A percentile compares a stretch with the other conserved stretches of the same genome.
Conservation (phyloP, 1,284 basidiomycete species). For the Rhodotorula mucilaginosa region DNA sequence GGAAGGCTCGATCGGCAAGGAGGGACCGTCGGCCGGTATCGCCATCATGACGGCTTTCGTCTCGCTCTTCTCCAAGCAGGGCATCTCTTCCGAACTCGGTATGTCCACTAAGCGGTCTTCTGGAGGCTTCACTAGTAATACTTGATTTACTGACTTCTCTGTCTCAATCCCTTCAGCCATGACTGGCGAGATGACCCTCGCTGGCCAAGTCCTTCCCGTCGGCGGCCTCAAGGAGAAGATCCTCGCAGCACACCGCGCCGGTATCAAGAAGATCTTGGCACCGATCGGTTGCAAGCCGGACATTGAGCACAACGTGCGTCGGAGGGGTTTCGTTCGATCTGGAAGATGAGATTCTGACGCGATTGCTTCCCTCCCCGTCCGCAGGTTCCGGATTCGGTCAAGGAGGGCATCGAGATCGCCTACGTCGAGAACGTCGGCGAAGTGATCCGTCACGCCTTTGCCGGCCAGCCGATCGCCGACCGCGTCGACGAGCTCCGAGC, state of each 20-base stretch:
- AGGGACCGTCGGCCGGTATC: slow-evolving; percentile 93
- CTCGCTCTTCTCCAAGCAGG: slow-evolving; percentile 79
- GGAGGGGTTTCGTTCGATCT: too few relatives aligned
- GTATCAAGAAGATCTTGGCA: slow-evolving; percentile 75
- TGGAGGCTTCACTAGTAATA: too few relatives aligned
- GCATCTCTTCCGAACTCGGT: slow-evolving; percentile 82
- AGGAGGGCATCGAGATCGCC: slow-evolving; percentile 86
- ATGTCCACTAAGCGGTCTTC: slow-evolving; percentile 44
- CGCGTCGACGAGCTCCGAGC: slow-evolving; percentile 28
- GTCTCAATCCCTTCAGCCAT: slow-evolving; percentile 58
- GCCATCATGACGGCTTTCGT: slow-evolving; percentile 89
- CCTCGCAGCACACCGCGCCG: slow-evolving; percentile 86
- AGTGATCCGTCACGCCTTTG: slow-evolving; percentile 54
- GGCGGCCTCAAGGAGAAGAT: slow-evolving; percentile 95
- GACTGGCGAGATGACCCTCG: slow-evolving; percentile 91
- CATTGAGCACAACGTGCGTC: slow-evolving; percentile 79
- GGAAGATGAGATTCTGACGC: too few relatives aligned
- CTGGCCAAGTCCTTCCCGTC: slow-evolving; percentile 87
- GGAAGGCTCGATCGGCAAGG: slow-evolving; percentile 95
- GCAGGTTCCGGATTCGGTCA: slow-evolving; percentile 77
- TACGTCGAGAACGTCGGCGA: slow-evolving; percentile 88
- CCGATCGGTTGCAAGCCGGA: slow-evolving; percentile 83
- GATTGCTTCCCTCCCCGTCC: background rate
- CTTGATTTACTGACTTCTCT: slow-evolving; percentile 43
- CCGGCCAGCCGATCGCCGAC: slow-evolving; percentile 35